These are phyloP conservation scores for Aspergillus asperescens DNA, from an alignment of 495 filamentous ascomycete species.

Conservation along the genomic window DNA sequence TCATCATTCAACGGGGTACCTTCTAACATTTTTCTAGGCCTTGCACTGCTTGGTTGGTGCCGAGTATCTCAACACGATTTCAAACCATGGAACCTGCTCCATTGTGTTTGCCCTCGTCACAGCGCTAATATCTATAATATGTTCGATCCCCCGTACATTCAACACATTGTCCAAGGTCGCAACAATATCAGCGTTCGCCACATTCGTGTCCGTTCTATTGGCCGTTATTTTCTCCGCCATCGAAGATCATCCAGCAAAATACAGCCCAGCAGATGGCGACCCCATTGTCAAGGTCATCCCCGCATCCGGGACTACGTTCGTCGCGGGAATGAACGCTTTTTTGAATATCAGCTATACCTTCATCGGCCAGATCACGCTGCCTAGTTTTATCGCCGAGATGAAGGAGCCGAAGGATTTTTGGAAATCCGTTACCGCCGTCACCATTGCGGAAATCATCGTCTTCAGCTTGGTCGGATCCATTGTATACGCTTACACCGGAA, in stretches of 20 bases:
- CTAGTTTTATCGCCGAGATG: slow-evolving; percentile 92
- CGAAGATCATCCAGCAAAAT: slow-evolving; percentile 61
- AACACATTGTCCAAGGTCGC: slow-evolving; percentile 68
- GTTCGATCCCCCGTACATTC: slow-evolving; percentile 79
- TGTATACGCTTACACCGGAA: slow-evolving; percentile 77
- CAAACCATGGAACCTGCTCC: slow-evolving; percentile 58
- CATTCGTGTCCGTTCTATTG: slow-evolving; percentile 77
- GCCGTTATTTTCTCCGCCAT: slow-evolving; percentile 73
- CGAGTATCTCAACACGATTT: slow-evolving; percentile 83
- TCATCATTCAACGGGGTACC: slow-evolving; percentile 2
- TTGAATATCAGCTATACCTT: slow-evolving; percentile 90
- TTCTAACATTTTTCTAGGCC: slow-evolving; percentile 41
- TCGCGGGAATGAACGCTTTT: slow-evolving; percentile 74
- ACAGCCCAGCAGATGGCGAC: slow-evolving; percentile 49
- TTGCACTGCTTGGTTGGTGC: slow-evolving; percentile 75
- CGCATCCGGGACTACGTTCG: slow-evolving; percentile 66
- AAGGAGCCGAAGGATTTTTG: slow-evolving; percentile 79
- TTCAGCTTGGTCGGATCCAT: slow-evolving; percentile 72
- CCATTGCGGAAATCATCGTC: slow-evolving; percentile 75
- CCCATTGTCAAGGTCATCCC: slow-evolving; percentile 63
- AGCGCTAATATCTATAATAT: slow-evolving; percentile 64
- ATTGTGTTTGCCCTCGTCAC: slow-evolving; percentile 67
- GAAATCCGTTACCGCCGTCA: slow-evolving; percentile 82
- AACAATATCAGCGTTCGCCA: slow-evolving; percentile 71
- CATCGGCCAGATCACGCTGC: slow-evolving; percentile 87